These are phyloP conservation scores for Lasiodiplodia hormozganensis DNA, from an alignment of 2,329 filamentous ascomycete species.

Conservation along the genomic window DNA sequence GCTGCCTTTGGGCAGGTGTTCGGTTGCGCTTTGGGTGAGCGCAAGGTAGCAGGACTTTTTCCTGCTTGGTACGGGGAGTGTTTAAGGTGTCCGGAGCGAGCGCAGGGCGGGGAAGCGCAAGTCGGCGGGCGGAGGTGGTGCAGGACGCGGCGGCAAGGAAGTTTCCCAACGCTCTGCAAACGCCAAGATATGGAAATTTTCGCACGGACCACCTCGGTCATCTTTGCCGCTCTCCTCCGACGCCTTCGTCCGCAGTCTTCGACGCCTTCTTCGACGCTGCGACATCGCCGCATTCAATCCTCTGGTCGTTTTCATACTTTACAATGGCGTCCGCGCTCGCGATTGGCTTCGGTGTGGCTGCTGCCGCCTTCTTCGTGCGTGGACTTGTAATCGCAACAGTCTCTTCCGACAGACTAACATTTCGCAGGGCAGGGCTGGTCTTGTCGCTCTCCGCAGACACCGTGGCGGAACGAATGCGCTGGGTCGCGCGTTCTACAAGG, in stretches of 20 bases:
- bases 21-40: neutral
- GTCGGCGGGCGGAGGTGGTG: constrained; percentile 16
- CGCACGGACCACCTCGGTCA: constrained; percentile 27
- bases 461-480: constrained; percentile 72
- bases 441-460: constrained; percentile 86
- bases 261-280: constrained; percentile 3
- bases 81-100: constrained; percentile 1
- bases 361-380: constrained; percentile 69
- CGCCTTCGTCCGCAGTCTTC: constrained; percentile 13
- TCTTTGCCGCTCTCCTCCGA: constrained; percentile 25
- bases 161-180: constrained; percentile 19
- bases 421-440: constrained; percentile 82
- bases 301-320: constrained; percentile 2
- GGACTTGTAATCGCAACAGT: neutral
- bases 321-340: constrained; percentile 66
- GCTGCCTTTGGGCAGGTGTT: neutral
- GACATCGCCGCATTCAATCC: neutral
- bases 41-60: neutral
- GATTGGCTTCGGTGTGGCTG: constrained; percentile 67
- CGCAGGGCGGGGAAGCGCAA: constrained; percentile 3
- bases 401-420: constrained; percentile 31
- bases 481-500: constrained; percentile 95
- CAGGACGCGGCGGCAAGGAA: constrained; percentile 26
- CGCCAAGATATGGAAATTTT: constrained; percentile 14
- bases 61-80: neutral